Evolutionary conservation across 2,329 filamentous ascomycete genomes (phyloP).

Genomic region (Stagonosporopsis rhizophila): DNA sequence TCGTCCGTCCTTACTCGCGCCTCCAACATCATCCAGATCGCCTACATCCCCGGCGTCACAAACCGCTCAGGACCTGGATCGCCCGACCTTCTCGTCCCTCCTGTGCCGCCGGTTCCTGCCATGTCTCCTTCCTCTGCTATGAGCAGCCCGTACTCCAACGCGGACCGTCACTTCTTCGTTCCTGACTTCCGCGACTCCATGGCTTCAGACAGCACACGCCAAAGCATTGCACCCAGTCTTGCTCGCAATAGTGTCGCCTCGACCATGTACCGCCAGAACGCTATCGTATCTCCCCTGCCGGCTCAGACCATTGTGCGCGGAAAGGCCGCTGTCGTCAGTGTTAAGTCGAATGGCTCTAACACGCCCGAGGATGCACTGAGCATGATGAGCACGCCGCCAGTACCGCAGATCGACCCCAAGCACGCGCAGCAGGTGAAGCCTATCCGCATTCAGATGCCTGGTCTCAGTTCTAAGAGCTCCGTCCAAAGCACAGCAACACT

Average conservation of each 20-base stretch:
- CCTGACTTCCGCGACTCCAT: slow-evolving; percentile 91
- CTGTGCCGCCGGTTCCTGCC: slow-evolving; percentile 86
- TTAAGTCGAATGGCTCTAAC: slow-evolving; percentile 72
- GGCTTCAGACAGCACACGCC: slow-evolving; percentile 76
- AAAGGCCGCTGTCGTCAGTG: slow-evolving; percentile 91
- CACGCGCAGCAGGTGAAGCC: slow-evolving; percentile 36
- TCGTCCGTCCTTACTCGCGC: slow-evolving; percentile 94
- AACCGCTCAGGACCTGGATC: slow-evolving; percentile 88
- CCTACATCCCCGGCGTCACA: slow-evolving; percentile 96
- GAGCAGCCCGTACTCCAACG: slow-evolving; percentile 63
- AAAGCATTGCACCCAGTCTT: slow-evolving; percentile 58
- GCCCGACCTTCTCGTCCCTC: slow-evolving; percentile 81
- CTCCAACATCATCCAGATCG: slow-evolving; percentile 99
- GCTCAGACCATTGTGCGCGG: slow-evolving; percentile 87
- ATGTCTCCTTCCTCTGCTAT: slow-evolving; percentile 63
- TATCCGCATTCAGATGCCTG: slow-evolving; percentile 53
- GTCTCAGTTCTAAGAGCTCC: slow-evolving; percentile 47
- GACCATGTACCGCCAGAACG: slow-evolving; percentile 92
- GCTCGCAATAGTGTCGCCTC: slow-evolving; percentile 74
- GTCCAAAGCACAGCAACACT: slow-evolving; percentile 49
- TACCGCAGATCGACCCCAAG: slow-evolving; percentile 73
- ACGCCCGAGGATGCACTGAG: slow-evolving; percentile 58
- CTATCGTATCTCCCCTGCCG: slow-evolving; percentile 77
- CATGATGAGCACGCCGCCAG: slow-evolving; percentile 66
- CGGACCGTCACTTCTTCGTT: slow-evolving; percentile 90